Conservation (phyloP, 2,329 filamentous ascomycete species). For the Fusarium sp. region DNA sequence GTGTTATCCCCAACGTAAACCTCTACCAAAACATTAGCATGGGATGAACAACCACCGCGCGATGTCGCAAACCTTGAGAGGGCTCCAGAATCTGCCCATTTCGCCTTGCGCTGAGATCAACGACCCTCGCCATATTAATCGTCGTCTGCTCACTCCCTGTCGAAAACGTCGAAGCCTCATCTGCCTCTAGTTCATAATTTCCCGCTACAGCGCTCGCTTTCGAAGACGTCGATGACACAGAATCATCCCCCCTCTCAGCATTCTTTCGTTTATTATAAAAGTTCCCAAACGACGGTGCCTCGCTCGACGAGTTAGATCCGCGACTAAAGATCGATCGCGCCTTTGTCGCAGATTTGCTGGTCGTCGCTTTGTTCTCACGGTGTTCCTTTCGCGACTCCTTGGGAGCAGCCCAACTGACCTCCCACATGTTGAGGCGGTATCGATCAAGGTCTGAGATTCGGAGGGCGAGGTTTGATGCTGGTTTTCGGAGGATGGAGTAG, state of each 20-base stretch:
- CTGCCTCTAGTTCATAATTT: constrained; percentile 19
- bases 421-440: constrained; percentile 31
- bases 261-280: background rate
- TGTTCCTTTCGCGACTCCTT: constrained; percentile 33
- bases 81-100: background rate
- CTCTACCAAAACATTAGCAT: constrained; percentile 1
- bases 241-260: background rate
- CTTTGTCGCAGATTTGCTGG: background rate
- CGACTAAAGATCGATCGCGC: constrained; percentile 21
- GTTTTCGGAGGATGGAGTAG: constrained; percentile 15
- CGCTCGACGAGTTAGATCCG: constrained; percentile 10
- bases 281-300: background rate
- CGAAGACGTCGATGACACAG: constrained; percentile 4
- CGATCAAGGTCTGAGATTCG: constrained; percentile 12
- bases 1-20: background rate
- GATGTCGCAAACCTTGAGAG: background rate
- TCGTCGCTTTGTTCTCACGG: constrained; percentile 21
- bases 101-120: background rate
- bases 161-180: constrained; percentile 6
- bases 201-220: background rate
- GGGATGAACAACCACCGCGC: rapidly evolving
- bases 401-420: constrained; percentile 29
- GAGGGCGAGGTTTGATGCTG: constrained; percentile 5
- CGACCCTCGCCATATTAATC: background rate
- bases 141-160: background rate